Base-by-base conservation (phyloP, 2,329 filamentous ascomycete species). In the Coniochaeta sp. region DNA sequence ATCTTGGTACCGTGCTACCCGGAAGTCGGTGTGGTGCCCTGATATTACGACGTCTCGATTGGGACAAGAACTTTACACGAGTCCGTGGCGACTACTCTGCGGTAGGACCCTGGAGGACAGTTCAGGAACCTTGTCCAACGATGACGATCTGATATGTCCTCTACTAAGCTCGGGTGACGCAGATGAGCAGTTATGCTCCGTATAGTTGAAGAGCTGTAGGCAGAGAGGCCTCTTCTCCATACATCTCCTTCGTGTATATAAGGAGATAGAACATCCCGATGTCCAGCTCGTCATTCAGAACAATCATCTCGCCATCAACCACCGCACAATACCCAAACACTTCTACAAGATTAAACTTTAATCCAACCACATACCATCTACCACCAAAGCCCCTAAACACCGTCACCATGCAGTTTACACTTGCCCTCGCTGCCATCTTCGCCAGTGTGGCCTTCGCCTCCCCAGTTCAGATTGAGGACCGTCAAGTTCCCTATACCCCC, bases 401-500 rank as follows among this genome's bases (percentile, higher is more conserved):
- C 26, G 55, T 32, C 55, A 69, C 59, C 32, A 75, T 75, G 72
- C 63, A 72, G 67, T 71, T 70, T 68, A 66, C 67, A 59, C 58
- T 63, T 61, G 34, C 70, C 59, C 52, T 76, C 47, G 34, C 68
- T 59, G 60, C 68, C 60, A 60, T 64, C 61, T 61, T 65, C 58
- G 59, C 68, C 57, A 62, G 66, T 55, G 59, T 66, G 47, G 68
- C 71, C 52, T 64, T 69, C 55, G 63, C 65, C 40, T 64, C 71
- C 34, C 68, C 72, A 9, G 68, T 70, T 5, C 64, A 67, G 54
- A 58, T 68, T n/a, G 69, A 71, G 40, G 70, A 73, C 61, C 73
- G 75, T 55, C 73, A 74, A 67, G 63, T 68, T 34, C 59, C 64
- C 6, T 80, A 79, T 59, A 57, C 66, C 9, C 70, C 79, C 47